Percentiles rank a stretch among this genome's conserved stretches.
Evolutionary conservation across 2,329 filamentous ascomycete genomes (phyloP).

Genomic region (Zymoseptoria passerinii): DNA sequence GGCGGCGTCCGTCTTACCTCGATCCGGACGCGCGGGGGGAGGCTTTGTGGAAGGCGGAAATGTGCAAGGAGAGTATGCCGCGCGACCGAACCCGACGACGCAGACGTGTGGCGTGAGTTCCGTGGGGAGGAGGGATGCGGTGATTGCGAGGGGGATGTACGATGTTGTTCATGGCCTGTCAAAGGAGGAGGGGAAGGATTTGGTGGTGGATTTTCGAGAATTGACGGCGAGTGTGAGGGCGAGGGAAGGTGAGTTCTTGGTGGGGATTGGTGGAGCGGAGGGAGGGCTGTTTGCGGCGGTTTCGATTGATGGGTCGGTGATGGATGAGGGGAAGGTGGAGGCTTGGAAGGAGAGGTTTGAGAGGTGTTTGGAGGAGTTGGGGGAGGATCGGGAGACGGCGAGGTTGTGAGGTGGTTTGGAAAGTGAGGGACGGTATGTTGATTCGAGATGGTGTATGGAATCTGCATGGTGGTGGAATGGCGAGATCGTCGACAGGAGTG

Average conservation of each 20-base stretch:
- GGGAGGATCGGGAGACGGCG: conserved; percentile 1
- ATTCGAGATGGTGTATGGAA: background rate
- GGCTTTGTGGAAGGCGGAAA: conserved; percentile 15
- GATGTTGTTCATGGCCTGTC: conserved; percentile 17
- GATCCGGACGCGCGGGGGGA: conserved; percentile 12
- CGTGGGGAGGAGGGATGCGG: conserved; percentile 31
- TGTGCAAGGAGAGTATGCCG: conserved; percentile 33
- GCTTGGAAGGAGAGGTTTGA: conserved; percentile 22
- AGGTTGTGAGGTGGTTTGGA: conserved; percentile 4
- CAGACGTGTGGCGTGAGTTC: conserved; percentile 41
- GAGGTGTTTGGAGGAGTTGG: conserved; percentile 18
- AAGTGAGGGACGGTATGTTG: background rate
- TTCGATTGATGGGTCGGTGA: conserved; percentile 29
- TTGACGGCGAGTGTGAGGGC: conserved; percentile 36
- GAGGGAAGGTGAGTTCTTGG: conserved; percentile 39
- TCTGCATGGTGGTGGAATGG: background rate
- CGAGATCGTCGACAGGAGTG: background rate
- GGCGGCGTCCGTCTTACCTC: conserved; percentile 29
- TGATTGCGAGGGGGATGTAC: conserved; percentile 25
- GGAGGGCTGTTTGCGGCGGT: conserved; percentile 32
- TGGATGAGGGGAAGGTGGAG: conserved; percentile 23
- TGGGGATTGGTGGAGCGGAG: conserved; percentile 33
- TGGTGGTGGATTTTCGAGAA: conserved; percentile 34
- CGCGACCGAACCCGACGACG: conserved; percentile 23
- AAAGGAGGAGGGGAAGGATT: conserved; percentile 26